phyloP scores from a whole-genome alignment of 2,329 filamentous ascomycete genomes.

The Lachnellula cervina region DNA sequence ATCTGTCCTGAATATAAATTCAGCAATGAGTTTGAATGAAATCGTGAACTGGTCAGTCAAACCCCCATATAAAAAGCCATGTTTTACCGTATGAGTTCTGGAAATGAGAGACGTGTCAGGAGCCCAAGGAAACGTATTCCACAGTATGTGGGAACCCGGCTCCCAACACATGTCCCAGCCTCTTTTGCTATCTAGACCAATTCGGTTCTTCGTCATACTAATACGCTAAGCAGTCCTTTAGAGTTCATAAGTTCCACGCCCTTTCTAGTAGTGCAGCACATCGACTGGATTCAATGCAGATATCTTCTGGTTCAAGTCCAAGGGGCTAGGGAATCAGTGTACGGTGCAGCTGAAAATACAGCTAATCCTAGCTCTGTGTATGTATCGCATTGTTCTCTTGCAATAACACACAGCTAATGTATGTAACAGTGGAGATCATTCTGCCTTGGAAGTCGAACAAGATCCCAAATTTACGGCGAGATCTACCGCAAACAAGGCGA shows the following conservation, averaged over 20 bases:
- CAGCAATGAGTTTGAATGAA: conserved; percentile 73
- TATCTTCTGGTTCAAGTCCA: conserved; percentile 65
- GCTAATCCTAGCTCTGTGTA: not conserved
- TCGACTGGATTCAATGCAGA: conserved; percentile 86
- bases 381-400: not conserved
- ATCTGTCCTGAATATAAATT: conserved; percentile 55
- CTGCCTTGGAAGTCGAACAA: conserved; percentile 15
- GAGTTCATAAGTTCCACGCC: conserved; percentile 53
- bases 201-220: too few species aligned
- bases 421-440: not conserved
- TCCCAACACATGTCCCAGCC: too few species aligned
- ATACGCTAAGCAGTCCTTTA: conserved; percentile 38
- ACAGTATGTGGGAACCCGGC: too few species aligned
- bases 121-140: too few species aligned
- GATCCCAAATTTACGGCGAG: conserved; percentile 22
- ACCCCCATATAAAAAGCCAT: too few species aligned
- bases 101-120: too few species aligned
- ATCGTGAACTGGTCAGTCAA: conserved; percentile 57
- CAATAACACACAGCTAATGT: not conserved
- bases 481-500: conserved; percentile 15
- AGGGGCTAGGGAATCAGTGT: conserved; percentile 3
- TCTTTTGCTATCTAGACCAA: too few species aligned
- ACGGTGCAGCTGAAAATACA: not conserved
- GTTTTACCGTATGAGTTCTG: too few species aligned
- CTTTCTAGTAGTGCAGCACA: conserved; percentile 66